phyloP scores from a whole-genome alignment of 1,284 basidiomycete species.

The Singerocomus rubriflavus region DNA sequence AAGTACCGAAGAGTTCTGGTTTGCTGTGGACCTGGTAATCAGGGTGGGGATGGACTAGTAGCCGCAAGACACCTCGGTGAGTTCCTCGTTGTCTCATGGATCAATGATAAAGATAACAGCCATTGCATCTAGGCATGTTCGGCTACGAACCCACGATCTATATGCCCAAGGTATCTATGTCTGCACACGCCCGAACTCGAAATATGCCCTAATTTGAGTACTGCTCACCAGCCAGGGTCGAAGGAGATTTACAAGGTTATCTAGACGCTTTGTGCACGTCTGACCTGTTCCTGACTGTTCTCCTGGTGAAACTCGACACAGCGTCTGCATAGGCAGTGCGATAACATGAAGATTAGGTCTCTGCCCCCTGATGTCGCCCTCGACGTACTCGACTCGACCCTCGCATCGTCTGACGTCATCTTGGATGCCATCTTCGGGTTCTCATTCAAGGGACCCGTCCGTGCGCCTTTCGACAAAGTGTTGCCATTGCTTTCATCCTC shows the following conservation, averaged over 20 bases:
- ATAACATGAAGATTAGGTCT: constrained; percentile 80
- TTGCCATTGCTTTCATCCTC: constrained; percentile 67
- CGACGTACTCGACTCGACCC: constrained; percentile 48
- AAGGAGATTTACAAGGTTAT: constrained; percentile 85
- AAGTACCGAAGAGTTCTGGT: constrained; percentile 78
- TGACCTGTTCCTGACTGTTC: background rate
- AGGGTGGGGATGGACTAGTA: constrained; percentile 96
- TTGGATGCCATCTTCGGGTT: constrained; percentile 98
- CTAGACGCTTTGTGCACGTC: background rate
- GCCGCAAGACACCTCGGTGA: constrained; percentile 90
- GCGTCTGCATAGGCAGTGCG: constrained; percentile 83
- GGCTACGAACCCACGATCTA: constrained; percentile 84
- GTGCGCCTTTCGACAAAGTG: constrained; percentile 82
- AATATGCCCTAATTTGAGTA: constrained; percentile 1
- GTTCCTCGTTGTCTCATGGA: constrained; percentile 16
- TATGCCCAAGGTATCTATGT: constrained; percentile 77
- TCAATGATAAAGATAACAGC: background rate
- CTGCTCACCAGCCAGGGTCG: constrained; percentile 59
- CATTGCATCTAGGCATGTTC: constrained; percentile 66
- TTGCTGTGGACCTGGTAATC: constrained; percentile 95
- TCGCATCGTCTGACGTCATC: constrained; percentile 76
- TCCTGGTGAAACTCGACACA: constrained; percentile 25
- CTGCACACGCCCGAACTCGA: background rate
- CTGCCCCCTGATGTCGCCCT: constrained; percentile 52
- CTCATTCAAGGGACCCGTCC: constrained; percentile 87